phyloP scores from a whole-genome alignment of 352 stramenopile species.

The Globisporangium spinosum region DNA sequence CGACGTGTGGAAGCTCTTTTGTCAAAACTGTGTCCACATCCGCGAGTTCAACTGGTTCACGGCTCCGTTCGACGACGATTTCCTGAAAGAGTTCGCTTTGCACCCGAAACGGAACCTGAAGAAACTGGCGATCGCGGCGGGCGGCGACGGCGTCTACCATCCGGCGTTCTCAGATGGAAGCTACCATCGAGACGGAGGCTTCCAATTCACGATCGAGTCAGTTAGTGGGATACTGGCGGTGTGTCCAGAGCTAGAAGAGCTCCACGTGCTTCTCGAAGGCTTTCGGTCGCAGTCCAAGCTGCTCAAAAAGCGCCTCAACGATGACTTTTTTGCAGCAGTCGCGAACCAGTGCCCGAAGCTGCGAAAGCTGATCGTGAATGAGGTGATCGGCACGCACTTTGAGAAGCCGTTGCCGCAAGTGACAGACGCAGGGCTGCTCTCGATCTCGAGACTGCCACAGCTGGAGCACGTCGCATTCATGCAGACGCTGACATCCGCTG shows the following conservation, averaged over 20 bases:
- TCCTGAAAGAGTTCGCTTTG: conserved; percentile 1
- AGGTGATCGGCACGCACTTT: conserved; percentile 5
- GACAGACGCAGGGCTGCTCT: conserved; percentile 9
- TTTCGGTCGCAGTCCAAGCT: not conserved
- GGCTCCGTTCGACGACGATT: conserved; percentile 13
- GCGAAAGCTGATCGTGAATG: conserved; percentile 10
- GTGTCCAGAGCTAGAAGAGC: conserved; percentile 18
- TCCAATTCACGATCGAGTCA: conserved; percentile 2
- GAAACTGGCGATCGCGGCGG: conserved; percentile 10
- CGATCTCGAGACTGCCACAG: conserved; percentile 2
- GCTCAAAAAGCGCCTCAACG: conserved; percentile 5
- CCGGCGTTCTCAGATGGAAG: conserved; percentile 3
- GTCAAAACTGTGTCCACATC: conserved; percentile 3
- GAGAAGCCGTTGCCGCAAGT: conserved; percentile 4
- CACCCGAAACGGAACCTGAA: conserved; percentile 7
- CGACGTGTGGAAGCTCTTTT: conserved; percentile 8
- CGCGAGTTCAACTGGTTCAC: conserved; percentile 19
- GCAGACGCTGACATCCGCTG: not conserved
- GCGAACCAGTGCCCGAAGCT: conserved; percentile 3
- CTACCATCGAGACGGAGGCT: conserved; percentile 1
- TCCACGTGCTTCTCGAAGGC: conserved; percentile 9
- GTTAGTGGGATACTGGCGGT: conserved; percentile 3
- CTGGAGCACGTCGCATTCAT: not conserved
- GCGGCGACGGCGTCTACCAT: conserved; percentile 10
- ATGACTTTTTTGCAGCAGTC: conserved; percentile 4